Evolutionary conservation across 1,284 basidiomycete genomes (phyloP).

Genomic region (Fereydounia khargensis): DNA sequence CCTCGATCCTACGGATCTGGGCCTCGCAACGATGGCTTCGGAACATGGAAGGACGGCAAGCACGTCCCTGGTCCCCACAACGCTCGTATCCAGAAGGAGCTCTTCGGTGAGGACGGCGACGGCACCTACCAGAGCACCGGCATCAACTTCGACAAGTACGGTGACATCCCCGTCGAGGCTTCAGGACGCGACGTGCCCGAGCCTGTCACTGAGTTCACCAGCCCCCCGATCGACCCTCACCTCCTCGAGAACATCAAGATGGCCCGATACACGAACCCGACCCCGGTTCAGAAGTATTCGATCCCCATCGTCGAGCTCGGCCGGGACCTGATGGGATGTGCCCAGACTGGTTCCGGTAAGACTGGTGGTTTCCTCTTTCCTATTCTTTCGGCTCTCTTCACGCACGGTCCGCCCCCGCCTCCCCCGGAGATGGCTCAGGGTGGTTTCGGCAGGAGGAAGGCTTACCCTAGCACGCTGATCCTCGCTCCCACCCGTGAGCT

Average conservation of each 20-base stretch:
- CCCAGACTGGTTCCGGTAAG: conserved; percentile 99
- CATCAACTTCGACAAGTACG: conserved; percentile 99
- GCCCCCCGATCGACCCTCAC: conserved; percentile 85
- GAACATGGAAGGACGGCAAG: conserved; percentile 83
- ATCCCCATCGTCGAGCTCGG: conserved; percentile 90
- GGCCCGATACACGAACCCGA: conserved; percentile 90
- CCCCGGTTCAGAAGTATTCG: conserved; percentile 99
- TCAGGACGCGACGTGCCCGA: conserved; percentile 94
- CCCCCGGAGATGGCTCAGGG: conserved; percentile 62
- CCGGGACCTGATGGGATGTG: conserved; percentile 97
- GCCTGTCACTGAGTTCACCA: conserved; percentile 81
- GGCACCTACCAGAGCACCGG: conserved; percentile 75
- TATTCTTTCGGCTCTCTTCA: conserved; percentile 91
- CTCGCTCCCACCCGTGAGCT: conserved; percentile 97
- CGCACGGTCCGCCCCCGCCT: conserved; percentile 72
- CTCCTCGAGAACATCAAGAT: conserved; percentile 91
- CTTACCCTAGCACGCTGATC: conserved; percentile 91
- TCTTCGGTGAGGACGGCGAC: conserved; percentile 86
- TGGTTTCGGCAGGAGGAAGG: conserved; percentile 75
- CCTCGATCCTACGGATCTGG: conserved; percentile 32
- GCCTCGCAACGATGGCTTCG: conserved; percentile 60
- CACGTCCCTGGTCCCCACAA: conserved; percentile 80
- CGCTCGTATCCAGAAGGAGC: conserved; percentile 85
- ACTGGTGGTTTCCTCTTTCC: conserved; percentile 99
- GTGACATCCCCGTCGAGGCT: conserved; percentile 98